Base-by-base conservation (phyloP, 305 asterid genomes). In the Solanum hybrid region DNA sequence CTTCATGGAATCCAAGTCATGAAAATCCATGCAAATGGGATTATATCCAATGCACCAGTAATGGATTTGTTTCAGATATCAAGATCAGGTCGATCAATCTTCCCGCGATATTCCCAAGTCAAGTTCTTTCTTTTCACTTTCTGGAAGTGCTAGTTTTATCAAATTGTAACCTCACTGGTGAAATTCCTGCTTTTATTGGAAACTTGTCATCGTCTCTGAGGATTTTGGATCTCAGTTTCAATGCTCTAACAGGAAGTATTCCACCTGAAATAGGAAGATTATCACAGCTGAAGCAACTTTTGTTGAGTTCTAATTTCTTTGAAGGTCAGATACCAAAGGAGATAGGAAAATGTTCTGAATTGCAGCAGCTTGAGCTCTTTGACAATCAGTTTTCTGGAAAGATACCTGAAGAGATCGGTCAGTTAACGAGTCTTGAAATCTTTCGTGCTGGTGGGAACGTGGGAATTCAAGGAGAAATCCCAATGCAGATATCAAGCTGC, bases 21-120 rank as follows among this genome's bases (percentile, higher is more conserved):
- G 89, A 51, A 46, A 93, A 89, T 89, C 98, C 97, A 83, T 95
- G 98, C 93, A 88, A 90, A 16, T 95, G 98, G 98, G 93, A 95
- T 89, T 94, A 91, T 94, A 92, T 94, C 93, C 90, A 89, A 92
- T 95, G 98, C 77, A 94, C 81, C 29, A 86, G 88, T 14, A 88
- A 75, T 31, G 93, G 91, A 35, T 93, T 92, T 83, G 95, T 95
- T 64, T 92, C 95, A 0, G 94, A 92, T 87, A 92, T 95, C 85
- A 87, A 78, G 22, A 90, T 95, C 80, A 93, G 39, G 51, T 95
- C 97, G 3, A 86, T 94, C 74, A 20, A 90, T 91, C 94, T 94
- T 71, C 94, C 94, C 86, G 90, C 95, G 64, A 75, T 92, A 40
- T 94, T 95, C 89, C 98, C 97, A 14, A 34, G 75, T 84, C 92